phyloP scores from a whole-genome alignment of 306 rosid genomes.

The Parietaria judaica region DNA sequence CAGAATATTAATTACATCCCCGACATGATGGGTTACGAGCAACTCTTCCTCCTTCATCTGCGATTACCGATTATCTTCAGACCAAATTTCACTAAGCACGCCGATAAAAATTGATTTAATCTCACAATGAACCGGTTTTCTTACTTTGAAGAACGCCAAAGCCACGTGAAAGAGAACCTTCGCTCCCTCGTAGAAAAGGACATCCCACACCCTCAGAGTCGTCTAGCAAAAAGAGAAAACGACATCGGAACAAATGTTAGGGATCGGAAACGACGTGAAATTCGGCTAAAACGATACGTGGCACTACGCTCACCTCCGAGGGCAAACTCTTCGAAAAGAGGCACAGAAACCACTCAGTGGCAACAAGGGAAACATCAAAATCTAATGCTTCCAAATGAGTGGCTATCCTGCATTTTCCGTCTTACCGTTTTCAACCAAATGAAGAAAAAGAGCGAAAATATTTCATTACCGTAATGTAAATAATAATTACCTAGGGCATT shows the following conservation, averaged over 20 bases:
- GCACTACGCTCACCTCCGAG: constrained; percentile 62
- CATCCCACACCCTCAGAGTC: constrained; percentile 93
- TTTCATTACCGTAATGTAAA: neutral
- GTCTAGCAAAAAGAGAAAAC: constrained; percentile 37
- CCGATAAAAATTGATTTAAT: neutral
- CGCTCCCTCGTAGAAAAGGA: constrained; percentile 93
- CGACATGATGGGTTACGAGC: constrained; percentile 72
- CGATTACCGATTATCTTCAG: constrained; percentile 16
- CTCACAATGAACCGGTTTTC: constrained; percentile 1
- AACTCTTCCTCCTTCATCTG: constrained; percentile 95
- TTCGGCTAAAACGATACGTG: neutral
- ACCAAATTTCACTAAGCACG: neutral
- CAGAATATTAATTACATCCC: constrained; percentile 75
- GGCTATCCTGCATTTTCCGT: constrained; percentile 72
- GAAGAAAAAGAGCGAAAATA: neutral
- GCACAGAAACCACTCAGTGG: constrained; percentile 98
- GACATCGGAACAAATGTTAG: constrained; percentile 22
- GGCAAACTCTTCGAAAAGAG: constrained; percentile 91
- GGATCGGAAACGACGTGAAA: constrained; percentile 1
- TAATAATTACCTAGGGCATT: constrained; percentile 72
- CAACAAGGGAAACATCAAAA: constrained; percentile 94
- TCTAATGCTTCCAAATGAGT: constrained; percentile 78
- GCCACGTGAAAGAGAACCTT: constrained; percentile 87
- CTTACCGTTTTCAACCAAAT: constrained; percentile 17
- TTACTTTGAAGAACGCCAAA: constrained; percentile 90